Base-by-base conservation (phyloP, 257 asterid species). In the Anisodus acutangulus region DNA sequence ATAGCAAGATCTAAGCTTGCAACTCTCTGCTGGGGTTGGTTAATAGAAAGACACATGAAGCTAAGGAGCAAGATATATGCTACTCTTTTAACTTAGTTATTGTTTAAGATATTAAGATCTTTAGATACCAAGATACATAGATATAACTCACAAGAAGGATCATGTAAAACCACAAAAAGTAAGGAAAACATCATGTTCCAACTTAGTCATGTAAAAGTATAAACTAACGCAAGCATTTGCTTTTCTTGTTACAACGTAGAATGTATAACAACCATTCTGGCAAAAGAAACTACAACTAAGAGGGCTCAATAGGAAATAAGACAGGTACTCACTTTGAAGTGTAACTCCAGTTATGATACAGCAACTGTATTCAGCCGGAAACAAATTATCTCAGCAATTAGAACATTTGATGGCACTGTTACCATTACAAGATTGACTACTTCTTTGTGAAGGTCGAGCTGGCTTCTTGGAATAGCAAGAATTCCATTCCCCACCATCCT, bases 401-500 rank as follows among this genome's bases (percentile, higher is more conserved):
- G 81, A 53, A 26, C 71, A 64, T 76, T 76, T 76, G 64, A 76
- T 26, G 63, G 64, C 81, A 76, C 9, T 13, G 47, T 9, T 37
- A 51, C 26, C 64, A 76, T 81, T 87, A 87, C 94, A 87, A 79
- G 91, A 84, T 72, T 87, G 89, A 12, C 79, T 82, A 69, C 64
- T 94, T 78, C 88, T 90, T 16, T 59, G 86, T 39, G 85, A 68
- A 76, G 60, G 84, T 82, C 90, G 88, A 78, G 79, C 88, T 35
- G 89, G 84, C 92, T 94, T 96, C 91, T 94, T 95, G 0, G 95
- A 84, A 87, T 96, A 92, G 88, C 91, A 87, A 68, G 99, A 93
- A 85, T 92, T 96, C 98, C 98, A 96, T 47, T 91, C 95, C 83
- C 99, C 99, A 10, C 99, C 99, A 89, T 93, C 98, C 88, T 91